Base-by-base conservation (phyloP, 176 grass and related monocot genomes). In the Ensete ventricosum region DNA sequence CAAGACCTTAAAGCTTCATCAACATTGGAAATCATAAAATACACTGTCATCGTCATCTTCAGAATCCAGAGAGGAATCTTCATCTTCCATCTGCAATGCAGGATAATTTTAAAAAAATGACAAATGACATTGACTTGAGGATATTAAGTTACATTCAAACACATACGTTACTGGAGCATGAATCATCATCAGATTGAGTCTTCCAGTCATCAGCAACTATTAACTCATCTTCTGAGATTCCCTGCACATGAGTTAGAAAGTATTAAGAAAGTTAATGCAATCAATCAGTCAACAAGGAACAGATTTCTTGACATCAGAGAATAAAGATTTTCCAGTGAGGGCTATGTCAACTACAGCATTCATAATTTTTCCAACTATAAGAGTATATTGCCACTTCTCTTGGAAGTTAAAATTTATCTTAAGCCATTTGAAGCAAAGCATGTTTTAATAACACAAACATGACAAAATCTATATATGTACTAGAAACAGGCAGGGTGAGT, bases 1-100 rank as follows among this genome's bases (percentile, higher is more conserved):
- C 51, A 53, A 63, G 12, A 62, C 19, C 49, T 20, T 25, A 52
- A 64, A 63, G 26, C 43, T 1, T 65, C 73, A 50, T 78, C 71
- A 34, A 76, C 62, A 24, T 76, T 26, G 48, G 57, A 80, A 80
- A 72, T 74, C 71, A 69, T 73, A 78, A 54, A 16, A 62, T 11
- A 71, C 82, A 75, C 26, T 53, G 59, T 54, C 51, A 1, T 63
- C 29, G 5, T 78, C 81, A 58, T 90, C 88, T 22, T 81, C 80
- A 12, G 85, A 90, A 79, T 90, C 85, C 68, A 80, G 78, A 72
- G 86, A 91, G 80, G 82, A 22, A 1, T 96, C 86, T 81, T 86
- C 54, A 62, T 83, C 75, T 73, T 87, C 77, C 4, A 66, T 67
- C 68, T 79, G 9, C 81, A 83, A 16, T 10, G 55, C 6, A 50